Evolutionary conservation across 2,329 filamentous ascomycete genomes (phyloP), one percentile per base, ranked within the genome.

Genomic region (Teratosphaeria viscida): DNA sequence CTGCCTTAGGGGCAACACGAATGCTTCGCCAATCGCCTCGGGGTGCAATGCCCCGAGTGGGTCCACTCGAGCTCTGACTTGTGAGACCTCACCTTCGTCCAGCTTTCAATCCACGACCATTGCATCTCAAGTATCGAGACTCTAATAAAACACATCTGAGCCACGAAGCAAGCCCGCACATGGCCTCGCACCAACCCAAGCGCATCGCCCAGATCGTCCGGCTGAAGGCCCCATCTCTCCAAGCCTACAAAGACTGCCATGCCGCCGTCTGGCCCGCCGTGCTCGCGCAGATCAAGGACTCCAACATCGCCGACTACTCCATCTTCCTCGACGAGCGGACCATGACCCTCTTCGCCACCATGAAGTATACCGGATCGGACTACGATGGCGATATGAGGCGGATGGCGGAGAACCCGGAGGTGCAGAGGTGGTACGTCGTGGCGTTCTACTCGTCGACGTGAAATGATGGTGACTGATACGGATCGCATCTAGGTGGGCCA

Each of bases 241-340:
- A 81, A 26, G 81, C 85, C 64, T 92, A 92, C 76, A 91, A 89
- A 72, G 80, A 85, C 67, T 85, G 83, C 63, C 89, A 92, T 70
- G 84, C 83, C 6, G 80, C 79, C 4, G 87, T 90, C 0, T 92
- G 88, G 89, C 88, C 88, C 5, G 86, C 88, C 66, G 88, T 94
- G 0, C 75, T 89, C 37, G 80, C 84, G 71, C 86, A 90, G 75
- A 91, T 92, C 68, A 84, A 85, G 70, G 82, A 85, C 49, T 89
- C 85, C 71, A 87, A 88, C 65, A 89, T 92, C 60, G 76, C 79
- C 62, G 88, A 92, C 69, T 92, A 91, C 68, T 88, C 84, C 64
- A 81, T 92, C 70, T 90, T 82, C 74, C 83, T 88, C 66, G 85
- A 89, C 68, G 78, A 84, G 12, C 74, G 71, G 5, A 80, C 81